Base-by-base conservation (phyloP, 345 rosid genomes). In the Citrus cavaleriei region DNA sequence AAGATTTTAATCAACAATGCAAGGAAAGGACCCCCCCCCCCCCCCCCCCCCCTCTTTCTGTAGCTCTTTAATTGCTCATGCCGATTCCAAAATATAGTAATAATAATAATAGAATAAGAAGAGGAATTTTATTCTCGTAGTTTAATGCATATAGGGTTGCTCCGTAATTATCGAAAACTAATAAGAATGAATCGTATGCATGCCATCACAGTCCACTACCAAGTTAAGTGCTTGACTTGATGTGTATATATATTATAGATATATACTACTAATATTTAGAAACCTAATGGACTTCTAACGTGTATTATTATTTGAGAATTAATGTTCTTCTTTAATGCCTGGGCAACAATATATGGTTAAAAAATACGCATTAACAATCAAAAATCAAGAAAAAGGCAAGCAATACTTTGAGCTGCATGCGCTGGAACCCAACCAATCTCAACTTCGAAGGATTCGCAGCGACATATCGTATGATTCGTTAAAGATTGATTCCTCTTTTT, bases 171-270 rank as follows among this genome's bases (percentile, higher is more conserved):
- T 18, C 63, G 14, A 60, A 34, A 59, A 59, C 22, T 73, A 38
- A 38, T 10, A 27, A 55, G 10, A n/a, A 34, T 72, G 3, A 60
- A 73, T 60, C 32, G 27, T 35, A 38, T 24, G 72, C 9, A 35
- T 69, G 49, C 38, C 79, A 75, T 69, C 79, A 75, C 28, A 55
- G 3, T 54, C 60, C 76, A 73, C 77, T 24, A n/a, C 51, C 3
- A 49, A 13, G 25, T 19, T 49, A 68, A 60, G 63, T 58, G 74
- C 69, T 32, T 10, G 40, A 14, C 74, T 32, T 21, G 40, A 28
- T 16, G 19, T 61, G 28, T 61, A 12, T 32, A 32, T 32, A 32
- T 10, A 1, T 14, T 10, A 14, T 72, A 72, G 66, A 32, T 32
- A 32, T 32, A 73, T 24, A 24, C 51, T 59, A 10, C 51, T 24